These are phyloP conservation scores for Albugo candida DNA, from an alignment of 352 stramenopile species.

Conservation along the genomic window DNA sequence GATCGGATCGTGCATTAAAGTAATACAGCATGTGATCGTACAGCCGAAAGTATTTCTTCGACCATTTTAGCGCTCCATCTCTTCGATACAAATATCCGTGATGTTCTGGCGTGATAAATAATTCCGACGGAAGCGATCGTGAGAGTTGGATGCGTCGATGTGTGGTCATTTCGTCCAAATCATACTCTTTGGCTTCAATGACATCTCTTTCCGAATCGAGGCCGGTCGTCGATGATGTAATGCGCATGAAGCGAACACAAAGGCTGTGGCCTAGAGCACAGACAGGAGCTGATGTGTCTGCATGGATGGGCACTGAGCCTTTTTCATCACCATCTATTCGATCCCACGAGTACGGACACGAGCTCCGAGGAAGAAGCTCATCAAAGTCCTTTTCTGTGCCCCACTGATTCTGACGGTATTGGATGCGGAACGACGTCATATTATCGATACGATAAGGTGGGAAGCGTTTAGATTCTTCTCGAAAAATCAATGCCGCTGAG, in stretches of 20 bases:
- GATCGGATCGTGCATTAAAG: constrained; percentile 66
- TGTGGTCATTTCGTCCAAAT: constrained; percentile 70
- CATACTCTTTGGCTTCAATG: constrained; percentile 75
- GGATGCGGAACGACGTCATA: constrained; percentile 78
- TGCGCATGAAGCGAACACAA: constrained; percentile 75
- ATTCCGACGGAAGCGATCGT: constrained; percentile 51
- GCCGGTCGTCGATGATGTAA: constrained; percentile 45
- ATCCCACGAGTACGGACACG: constrained; percentile 76
- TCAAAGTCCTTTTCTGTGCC: constrained; percentile 52
- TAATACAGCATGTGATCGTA: constrained; percentile 81
- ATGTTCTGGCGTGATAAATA: constrained; percentile 60
- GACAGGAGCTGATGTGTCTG: constrained; percentile 19
- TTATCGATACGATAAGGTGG: constrained; percentile 83
- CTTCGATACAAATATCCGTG: constrained; percentile 74
- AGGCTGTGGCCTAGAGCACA: constrained; percentile 6
- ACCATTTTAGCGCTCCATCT: constrained; percentile 80
- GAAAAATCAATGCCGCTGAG: constrained; percentile 68
- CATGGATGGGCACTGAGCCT: constrained; percentile 22
- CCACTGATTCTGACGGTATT: constrained; percentile 71
- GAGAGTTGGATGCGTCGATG: constrained; percentile 67
- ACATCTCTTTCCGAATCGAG: constrained; percentile 51
- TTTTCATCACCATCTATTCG: constrained; percentile 46
- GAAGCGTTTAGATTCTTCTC: constrained; percentile 69
- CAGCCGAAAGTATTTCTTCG: constrained; percentile 74
- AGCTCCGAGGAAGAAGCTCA: constrained; percentile 44